Base-by-base conservation (phyloP, 2,329 filamentous ascomycete species). In the Calonectria crousiana region DNA sequence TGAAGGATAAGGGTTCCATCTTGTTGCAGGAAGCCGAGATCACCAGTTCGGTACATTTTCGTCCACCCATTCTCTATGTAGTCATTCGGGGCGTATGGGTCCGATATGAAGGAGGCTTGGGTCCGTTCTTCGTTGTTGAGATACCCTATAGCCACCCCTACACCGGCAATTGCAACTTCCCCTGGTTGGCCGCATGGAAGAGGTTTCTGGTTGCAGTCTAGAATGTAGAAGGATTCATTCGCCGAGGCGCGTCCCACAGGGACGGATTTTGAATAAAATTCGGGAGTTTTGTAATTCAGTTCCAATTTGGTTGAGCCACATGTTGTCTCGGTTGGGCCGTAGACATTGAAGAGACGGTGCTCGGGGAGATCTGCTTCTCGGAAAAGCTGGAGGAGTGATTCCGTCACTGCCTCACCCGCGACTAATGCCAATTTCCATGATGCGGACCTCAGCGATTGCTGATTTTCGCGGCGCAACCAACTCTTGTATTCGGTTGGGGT, bases 1-100 rank as follows among this genome's bases (percentile, higher is more conserved):
- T 83, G 69, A 36, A 85, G 78, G 1, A 82, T 67, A 0, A 89
- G 76, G 0, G 77, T 73, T 1, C 86, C 86, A 36, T 86, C 82
- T 0, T 72, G 26, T 1, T 71, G 71, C 30, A 87, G 76, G 3
- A 53, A 58, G 0, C 77, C 77, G 2, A 62, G 51, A 28, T 78
- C 77, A 4, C 77, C 76, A 2, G 77, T 78, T 20, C 70, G 73
- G 30, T 78, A 76, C 41, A 78, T 71, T 6, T n/a, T 73, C 0
- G 41, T 47, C 9, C 58, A 75, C 6, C 38, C 41, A 8, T 49
- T 47, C 30, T 65, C 41, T 9, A 49, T 9, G 20, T 65, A 65
- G 14, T 49, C 6, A 6, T 20, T 26, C 2, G 26, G 9, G 8
- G 69, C 71, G 34, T 70, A 74, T 1, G 69, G 69, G 52, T 74